Base-by-base conservation (phyloP, 345 rosid species). In the Populus tremula region DNA sequence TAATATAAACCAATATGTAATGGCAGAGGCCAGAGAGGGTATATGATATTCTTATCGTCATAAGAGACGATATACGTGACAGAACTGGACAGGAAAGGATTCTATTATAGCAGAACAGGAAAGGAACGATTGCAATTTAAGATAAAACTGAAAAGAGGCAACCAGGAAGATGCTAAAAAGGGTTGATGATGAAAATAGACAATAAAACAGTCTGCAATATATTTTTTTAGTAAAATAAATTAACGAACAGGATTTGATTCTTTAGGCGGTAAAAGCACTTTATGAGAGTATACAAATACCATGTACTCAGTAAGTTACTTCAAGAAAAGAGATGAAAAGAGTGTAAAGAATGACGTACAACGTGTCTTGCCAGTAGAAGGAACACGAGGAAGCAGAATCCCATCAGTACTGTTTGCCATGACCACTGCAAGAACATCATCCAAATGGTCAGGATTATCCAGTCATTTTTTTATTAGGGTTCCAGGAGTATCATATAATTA, bases 361-460 rank as follows among this genome's bases (percentile, higher is more conserved):
- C 79, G 85, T 91, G 93, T 83, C 99, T 88, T 33, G 97, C 80
- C 8, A 86, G 81, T 35, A 96, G 82, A 69, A 96, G 91, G 80
- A 90, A 72, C 82, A 84, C 86, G 14, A 96, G 89, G 88, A 96
- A 96, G 87, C 90, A 87, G 56, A 86, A 74, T 6, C 98, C 99
- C 98, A 93, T 91, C 64, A 96, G 80, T 75, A 91, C 87, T 49
- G 98, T 93, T 82, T 96, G 93, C 99, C 99, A 96, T 73, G 98
- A 91, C 96, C 98, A 93, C 99, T 96, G 90, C 90, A 82, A 6
- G 33, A 66, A 75, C 35, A 2, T 20, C 41, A 77, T 43, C 50
- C 47, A 67, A 43, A 27, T 33, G 12, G n/a, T 56, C 50, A 67
- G 10, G 70, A 67, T 21, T 36, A 47, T 23, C 36, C 20, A n/a